These are phyloP conservation scores for Peronospora tabacina DNA, from an alignment of 352 stramenopile genomes.

Conservation along the genomic window DNA sequence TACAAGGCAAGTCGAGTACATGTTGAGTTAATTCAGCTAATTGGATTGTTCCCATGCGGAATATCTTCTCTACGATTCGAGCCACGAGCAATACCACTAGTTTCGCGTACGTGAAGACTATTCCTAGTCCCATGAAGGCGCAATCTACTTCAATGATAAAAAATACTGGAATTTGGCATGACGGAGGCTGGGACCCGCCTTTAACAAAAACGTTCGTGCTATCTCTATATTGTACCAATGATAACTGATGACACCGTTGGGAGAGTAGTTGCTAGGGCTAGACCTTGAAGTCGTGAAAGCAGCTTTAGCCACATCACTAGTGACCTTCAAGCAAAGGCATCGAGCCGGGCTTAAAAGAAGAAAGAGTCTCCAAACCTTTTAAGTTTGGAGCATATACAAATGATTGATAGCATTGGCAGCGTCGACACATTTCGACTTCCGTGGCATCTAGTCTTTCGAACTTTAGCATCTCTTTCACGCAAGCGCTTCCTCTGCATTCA, in stretches of 20 bases:
- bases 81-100: slow-evolving; percentile 13
- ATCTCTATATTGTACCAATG: too few relatives aligned
- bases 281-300: too few relatives aligned
- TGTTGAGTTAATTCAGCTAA: slow-evolving; percentile 1
- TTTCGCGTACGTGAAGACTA: slow-evolving; percentile 19
- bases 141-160: neutral
- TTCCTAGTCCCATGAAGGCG: slow-evolving; percentile 23
- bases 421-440: neutral
- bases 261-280: too few relatives aligned
- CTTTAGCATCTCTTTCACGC: slow-evolving; percentile 10
- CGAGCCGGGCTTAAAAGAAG: too few relatives aligned
- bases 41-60: slow-evolving; percentile 7
- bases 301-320: too few relatives aligned
- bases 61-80: slow-evolving; percentile 12
- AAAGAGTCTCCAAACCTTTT: too few relatives aligned
- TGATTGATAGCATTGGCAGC: neutral
- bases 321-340: too few relatives aligned
- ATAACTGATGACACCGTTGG: neutral
- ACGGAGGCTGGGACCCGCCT: slow-evolving; percentile 13
- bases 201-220: neutral
- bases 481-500: slow-evolving; percentile 50
- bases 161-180: neutral
- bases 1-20: slow-evolving; percentile 10
- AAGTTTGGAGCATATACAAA: too few relatives aligned
- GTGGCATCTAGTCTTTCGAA: neutral